Evolutionary conservation across 768 basidiomycete genomes (phyloP).

Genomic region (Agrocybe praecox): DNA sequence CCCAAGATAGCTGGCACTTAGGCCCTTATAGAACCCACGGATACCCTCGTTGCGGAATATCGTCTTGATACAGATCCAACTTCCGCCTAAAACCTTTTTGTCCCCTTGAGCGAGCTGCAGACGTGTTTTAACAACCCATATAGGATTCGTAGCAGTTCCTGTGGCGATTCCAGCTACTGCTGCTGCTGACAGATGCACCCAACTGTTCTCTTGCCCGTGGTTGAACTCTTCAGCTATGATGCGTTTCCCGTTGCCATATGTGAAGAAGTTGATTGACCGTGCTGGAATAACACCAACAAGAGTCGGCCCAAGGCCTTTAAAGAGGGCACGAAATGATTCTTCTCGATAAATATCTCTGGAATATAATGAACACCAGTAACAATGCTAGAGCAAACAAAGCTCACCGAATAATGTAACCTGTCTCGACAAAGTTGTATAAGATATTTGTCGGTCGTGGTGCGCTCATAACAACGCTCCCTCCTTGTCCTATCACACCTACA

Average conservation of each 20-base stretch:
- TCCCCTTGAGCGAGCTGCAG: slow-evolving; percentile 63
- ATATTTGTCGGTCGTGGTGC: slow-evolving; percentile 53
- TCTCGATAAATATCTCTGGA: slow-evolving; percentile 84
- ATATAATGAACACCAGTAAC: background rate
- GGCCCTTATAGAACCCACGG: slow-evolving; percentile 90
- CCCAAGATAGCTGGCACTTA: slow-evolving; percentile 93
- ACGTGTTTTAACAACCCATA: slow-evolving; percentile 99
- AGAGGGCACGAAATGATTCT: slow-evolving; percentile 88
- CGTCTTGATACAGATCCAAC: slow-evolving; percentile 62
- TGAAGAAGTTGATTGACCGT: slow-evolving; percentile 96
- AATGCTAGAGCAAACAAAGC: slow-evolving; percentile 2
- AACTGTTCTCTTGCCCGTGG: slow-evolving; percentile 76
- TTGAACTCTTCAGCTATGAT: slow-evolving; percentile 85
- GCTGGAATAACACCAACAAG: slow-evolving; percentile 95
- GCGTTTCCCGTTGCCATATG: slow-evolving; percentile 96
- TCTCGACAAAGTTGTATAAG: slow-evolving; percentile 94
- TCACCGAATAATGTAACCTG: slow-evolving; percentile 85
- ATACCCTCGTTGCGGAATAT: slow-evolving; percentile 85
- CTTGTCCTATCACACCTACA: slow-evolving; percentile 34
- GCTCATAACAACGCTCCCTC: slow-evolving; percentile 34
- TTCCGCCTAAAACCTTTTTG: slow-evolving; percentile 47
- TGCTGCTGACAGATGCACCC: slow-evolving; percentile 85
- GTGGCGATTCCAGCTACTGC: slow-evolving; percentile 86
- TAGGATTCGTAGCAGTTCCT: slow-evolving; percentile 92
- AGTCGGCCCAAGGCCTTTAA: slow-evolving; percentile 93